Evolutionary conservation across 352 stramenopile species (phyloP).

Genomic region (Phytophthora sojae): DNA sequence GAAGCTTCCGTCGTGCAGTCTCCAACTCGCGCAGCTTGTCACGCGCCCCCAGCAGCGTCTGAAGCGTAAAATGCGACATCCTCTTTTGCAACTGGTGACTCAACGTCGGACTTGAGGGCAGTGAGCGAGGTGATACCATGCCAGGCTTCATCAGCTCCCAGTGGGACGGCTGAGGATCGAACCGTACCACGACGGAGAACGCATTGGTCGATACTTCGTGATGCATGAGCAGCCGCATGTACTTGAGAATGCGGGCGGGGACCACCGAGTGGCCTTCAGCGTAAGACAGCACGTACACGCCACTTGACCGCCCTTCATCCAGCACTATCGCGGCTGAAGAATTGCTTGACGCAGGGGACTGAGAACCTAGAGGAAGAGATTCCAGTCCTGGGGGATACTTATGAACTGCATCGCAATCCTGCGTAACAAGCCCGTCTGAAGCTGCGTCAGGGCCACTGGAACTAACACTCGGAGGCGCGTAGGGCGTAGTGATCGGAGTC

Average conservation of each 20-base stretch:
- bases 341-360: slow-evolving; percentile 14
- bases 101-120: slow-evolving; percentile 79
- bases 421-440: slow-evolving; percentile 6
- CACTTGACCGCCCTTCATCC: slow-evolving; percentile 36
- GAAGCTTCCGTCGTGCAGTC: slow-evolving; percentile 45
- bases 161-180: slow-evolving; percentile 71
- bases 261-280: slow-evolving; percentile 76
- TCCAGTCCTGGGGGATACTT: slow-evolving; percentile 13
- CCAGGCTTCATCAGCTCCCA: slow-evolving; percentile 82
- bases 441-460: slow-evolving; percentile 4
- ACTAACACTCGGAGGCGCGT: slow-evolving; percentile 39
- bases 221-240: slow-evolving; percentile 89
- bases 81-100: slow-evolving; percentile 74
- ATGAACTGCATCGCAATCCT: slow-evolving; percentile 16
- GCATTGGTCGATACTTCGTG: slow-evolving; percentile 87
- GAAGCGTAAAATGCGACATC: slow-evolving; percentile 82
- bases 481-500: slow-evolving; percentile 84
- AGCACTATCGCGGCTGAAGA: slow-evolving; percentile 29
- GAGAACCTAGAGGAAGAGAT: slow-evolving; percentile 17
- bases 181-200: slow-evolving; percentile 82
- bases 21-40: slow-evolving; percentile 70
- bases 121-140: slow-evolving; percentile 80
- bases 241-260: slow-evolving; percentile 83
- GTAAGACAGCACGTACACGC: slow-evolving; percentile 84
- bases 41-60: slow-evolving; percentile 64